Conservation (phyloP, 768 basidiomycete genomes). For the Mycena pura region DNA sequence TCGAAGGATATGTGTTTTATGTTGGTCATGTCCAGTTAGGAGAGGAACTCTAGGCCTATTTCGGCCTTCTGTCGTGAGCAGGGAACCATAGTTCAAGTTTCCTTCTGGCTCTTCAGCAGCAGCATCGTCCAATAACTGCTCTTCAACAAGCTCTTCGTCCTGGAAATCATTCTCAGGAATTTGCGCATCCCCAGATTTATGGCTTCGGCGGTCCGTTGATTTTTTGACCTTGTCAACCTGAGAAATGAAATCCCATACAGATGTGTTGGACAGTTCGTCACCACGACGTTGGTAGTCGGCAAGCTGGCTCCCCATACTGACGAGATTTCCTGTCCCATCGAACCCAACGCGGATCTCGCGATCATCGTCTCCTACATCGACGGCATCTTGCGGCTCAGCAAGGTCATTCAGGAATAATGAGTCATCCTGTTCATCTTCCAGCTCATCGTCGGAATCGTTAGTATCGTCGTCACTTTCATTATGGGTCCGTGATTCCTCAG, state of each 20-base stretch:
- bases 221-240: constrained; percentile 28
- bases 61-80: not conserved
- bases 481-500: no score
- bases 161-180: constrained; percentile 20
- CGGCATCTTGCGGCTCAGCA: not conserved
- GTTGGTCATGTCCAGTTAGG: not conserved
- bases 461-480: not conserved
- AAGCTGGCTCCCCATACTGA: constrained; percentile 25
- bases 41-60: not conserved
- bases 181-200: not conserved
- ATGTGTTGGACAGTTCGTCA: constrained; percentile 20
- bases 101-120: not conserved
- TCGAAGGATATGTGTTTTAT: constrained; percentile 26
- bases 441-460: not conserved
- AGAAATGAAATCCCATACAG: constrained; percentile 39
- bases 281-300: constrained; percentile 34
- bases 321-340: constrained; percentile 21
- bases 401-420: constrained; percentile 17
- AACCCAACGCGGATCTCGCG: constrained; percentile 23
- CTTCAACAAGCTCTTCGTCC: constrained; percentile 10
- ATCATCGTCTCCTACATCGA: not conserved
- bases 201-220: constrained; percentile 3
- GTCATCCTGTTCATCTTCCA: not conserved
- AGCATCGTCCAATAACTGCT: not conserved
- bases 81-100: not conserved